These are phyloP conservation scores for Annona cherimola DNA, from an alignment of 164 flowering plant species.

Conservation along the genomic window DNA sequence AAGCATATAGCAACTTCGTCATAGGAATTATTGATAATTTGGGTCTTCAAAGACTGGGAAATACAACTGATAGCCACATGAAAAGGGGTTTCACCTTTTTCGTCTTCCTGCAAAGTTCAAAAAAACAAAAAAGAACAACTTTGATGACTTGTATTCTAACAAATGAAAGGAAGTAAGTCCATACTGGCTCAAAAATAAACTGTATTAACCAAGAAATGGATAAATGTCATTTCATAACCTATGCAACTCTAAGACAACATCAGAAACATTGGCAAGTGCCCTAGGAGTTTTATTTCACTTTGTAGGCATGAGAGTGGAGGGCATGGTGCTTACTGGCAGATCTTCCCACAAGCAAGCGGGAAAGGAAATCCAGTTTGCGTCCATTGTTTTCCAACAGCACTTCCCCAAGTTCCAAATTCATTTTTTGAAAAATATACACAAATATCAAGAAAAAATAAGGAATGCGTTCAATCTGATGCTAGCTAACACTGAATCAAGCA, in stretches of 20 bases:
- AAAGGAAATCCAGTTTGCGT: too few species aligned
- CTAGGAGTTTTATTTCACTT: background rate
- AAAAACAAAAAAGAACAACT: background rate
- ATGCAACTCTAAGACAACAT: background rate
- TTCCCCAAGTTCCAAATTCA: too few species aligned
- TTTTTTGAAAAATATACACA: too few species aligned
- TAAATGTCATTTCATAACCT: background rate
- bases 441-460: too few species aligned
- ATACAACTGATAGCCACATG: conserved; percentile 63
- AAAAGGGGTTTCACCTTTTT: conserved; percentile 53
- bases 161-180: background rate
- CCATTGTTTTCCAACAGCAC: too few species aligned
- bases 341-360: too few species aligned
- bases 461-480: too few species aligned
- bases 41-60: conserved; percentile 63
- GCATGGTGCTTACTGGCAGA: too few species aligned
- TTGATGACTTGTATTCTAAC: background rate
- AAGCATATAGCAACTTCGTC: conserved; percentile 95
- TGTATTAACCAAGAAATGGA: background rate
- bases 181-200: too few species aligned
- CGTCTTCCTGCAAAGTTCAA: conserved; percentile 46
- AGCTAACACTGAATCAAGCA: too few species aligned
- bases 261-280: background rate
- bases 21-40: conserved; percentile 66
- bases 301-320: too few species aligned